Evolutionary conservation across 1,284 basidiomycete genomes (phyloP).

Genomic region (Ceratobasidium sp.): DNA sequence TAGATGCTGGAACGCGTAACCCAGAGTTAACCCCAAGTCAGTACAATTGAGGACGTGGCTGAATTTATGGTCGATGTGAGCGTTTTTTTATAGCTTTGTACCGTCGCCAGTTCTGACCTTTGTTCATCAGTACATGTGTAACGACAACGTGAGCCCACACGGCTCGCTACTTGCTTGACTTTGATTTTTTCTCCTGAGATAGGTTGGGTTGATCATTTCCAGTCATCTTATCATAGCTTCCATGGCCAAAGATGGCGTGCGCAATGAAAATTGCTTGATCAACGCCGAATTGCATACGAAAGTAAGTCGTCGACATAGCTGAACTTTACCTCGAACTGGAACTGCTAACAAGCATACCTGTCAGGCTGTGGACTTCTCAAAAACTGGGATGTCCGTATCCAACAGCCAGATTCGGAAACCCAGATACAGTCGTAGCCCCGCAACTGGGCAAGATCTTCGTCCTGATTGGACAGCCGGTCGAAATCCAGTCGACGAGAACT

Average conservation of each 20-base stretch:
- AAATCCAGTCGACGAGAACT: constrained; percentile 8
- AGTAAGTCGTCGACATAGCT: background rate
- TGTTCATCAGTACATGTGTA: constrained; percentile 20
- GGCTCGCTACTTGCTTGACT: too few relatives aligned
- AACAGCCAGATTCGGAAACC: constrained; percentile 8
- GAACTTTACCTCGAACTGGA: too few relatives aligned
- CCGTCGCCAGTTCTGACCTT: too few relatives aligned
- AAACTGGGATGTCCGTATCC: constrained; percentile 10
- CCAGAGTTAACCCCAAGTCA: constrained; percentile 6
- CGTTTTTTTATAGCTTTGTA: background rate
- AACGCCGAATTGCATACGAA: constrained; percentile 33
- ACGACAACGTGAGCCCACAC: constrained; percentile 29
- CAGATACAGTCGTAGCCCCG: background rate
- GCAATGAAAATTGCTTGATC: constrained; percentile 17
- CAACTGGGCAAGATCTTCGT: constrained; percentile 12
- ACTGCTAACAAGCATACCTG: too few relatives aligned
- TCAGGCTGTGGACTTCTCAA: constrained; percentile 37
- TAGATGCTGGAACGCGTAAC: background rate
- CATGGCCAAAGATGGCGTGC: constrained; percentile 57
- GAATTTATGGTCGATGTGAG: constrained; percentile 50
- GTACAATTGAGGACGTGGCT: constrained; percentile 48
- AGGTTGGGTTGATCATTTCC: constrained; percentile 28
- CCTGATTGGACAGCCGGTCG: constrained; percentile 38
- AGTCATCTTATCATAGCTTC: constrained; percentile 45
- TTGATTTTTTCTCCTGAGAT: too few relatives aligned